These are phyloP conservation scores for Ophiocordyceps camponoti-leonardi DNA, from an alignment of 2,329 filamentous ascomycete species.

Conservation along the genomic window DNA sequence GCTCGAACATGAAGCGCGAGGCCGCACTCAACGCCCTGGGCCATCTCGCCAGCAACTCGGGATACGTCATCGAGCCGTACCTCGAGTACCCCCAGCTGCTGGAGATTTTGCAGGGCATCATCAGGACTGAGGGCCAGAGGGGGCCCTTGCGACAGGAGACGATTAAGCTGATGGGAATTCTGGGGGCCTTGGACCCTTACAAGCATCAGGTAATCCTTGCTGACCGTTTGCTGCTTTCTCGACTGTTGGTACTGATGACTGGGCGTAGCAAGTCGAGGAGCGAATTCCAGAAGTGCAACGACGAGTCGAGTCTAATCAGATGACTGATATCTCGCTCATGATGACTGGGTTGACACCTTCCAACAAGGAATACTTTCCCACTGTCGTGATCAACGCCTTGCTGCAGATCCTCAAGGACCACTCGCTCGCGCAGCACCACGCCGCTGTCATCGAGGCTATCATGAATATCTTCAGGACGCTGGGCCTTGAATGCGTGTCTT, in stretches of 20 bases:
- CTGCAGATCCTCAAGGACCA: constrained; percentile 83
- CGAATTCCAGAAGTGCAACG: constrained; percentile 66
- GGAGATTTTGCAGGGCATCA: constrained; percentile 83
- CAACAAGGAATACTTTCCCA: constrained; percentile 96
- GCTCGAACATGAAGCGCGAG: constrained; percentile 76
- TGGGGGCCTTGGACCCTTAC: constrained; percentile 90
- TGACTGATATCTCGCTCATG: constrained; percentile 92
- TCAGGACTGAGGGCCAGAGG: constrained; percentile 73
- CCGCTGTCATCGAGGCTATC: constrained; percentile 87
- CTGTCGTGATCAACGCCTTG: constrained; percentile 90
- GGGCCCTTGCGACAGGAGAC: constrained; percentile 80
- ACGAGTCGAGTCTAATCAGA: constrained; percentile 40
- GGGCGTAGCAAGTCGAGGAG: constrained; percentile 59
- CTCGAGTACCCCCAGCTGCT: constrained; percentile 87
- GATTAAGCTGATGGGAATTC: constrained; percentile 88
- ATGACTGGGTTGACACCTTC: constrained; percentile 95
- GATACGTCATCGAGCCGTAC: constrained; percentile 95
- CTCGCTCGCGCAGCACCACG: constrained; percentile 80
- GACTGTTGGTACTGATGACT: constrained; percentile 1
- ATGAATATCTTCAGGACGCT: constrained; percentile 98
- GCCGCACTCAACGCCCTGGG: constrained; percentile 81
- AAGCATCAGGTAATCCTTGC: constrained; percentile 51
- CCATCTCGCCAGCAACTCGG: constrained; percentile 85
- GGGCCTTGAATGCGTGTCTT: constrained; percentile 88
- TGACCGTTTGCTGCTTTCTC: not conserved